Base-by-base conservation (phyloP, 2,329 filamentous ascomycete genomes). In the Fusarium continuum region DNA sequence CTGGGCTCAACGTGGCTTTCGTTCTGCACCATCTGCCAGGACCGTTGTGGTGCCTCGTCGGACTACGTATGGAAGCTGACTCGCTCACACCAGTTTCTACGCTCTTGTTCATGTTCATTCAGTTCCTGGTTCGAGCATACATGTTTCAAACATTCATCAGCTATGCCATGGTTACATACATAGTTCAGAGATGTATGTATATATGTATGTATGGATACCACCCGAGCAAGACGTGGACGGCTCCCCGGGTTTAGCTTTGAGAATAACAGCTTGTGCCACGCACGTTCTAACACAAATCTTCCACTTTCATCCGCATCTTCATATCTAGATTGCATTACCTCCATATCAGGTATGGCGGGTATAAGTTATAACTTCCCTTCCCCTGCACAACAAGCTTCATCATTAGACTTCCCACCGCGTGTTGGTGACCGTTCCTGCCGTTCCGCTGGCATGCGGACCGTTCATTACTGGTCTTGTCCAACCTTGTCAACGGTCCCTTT, bases 201-300 rank as follows among this genome's bases (percentile, higher is more conserved):
- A n/a, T n/a, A n/a, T n/a, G n/a, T n/a, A 13, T 22, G 4, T 14
- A 29, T 36, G 23, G 26, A 22, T 28, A 16, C 17, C 19, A 28
- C 17, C n/a, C 7, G 23, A 19, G 14, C 29, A 39, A 47, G 44
- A 46, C 20, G 29, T 28, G 32, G 22, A 7, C 17, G 8, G n/a
- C 14, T 16, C 38, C 43, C 48, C 46, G 29, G 36, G 46, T 57
- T n/a, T 59, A 57, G 55, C 48, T 66, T 61, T 66, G 19, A 23
- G 19, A 14, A 61, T 51, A 52, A 61, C 54, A 17, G 65, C 62
- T 56, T 55, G 55, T 65, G 60, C 61, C 64, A 66, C 50, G 28
- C 64, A 66, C 50, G 28, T 55, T 57, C 34, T 45, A 32, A 44
- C 22, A 45, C 28, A 45, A 48, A 34, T 22, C 4, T 19, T 46